Evolutionary conservation across 306 rosid species (phyloP), one percentile per base, ranked within the genome.

Genomic region (Medicago arabica): DNA sequence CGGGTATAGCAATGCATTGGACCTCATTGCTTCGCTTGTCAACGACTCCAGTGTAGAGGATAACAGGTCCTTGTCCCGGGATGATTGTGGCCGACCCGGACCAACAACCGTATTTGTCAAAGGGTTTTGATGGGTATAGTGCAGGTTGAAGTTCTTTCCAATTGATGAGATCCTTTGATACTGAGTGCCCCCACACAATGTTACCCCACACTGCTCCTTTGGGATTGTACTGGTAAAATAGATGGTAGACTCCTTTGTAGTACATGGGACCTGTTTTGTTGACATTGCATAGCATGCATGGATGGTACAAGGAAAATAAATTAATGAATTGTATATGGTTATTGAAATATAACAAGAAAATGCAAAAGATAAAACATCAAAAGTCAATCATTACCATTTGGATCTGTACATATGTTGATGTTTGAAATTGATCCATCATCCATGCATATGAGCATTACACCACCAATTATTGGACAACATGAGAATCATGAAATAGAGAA

Each of bases 121-220:
- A 92, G 25, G 92, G 86, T 77, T 87, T 86, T 1, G 92, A 89
- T 1, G 98, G 96, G 76, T 74, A 78, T 11, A 92, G 68, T 3
- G 93, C 93, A 0, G 85, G 89, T 8, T 84, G 82, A 10, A 95
- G 85, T 13, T 89, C 65, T 60, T 83, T 76, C 98, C 98, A 95
- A 11, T 89, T 90, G 69, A 92, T 83, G 47, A 95, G 63, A 4
- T 95, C 97, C 25, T 59, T 89, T 3, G 98, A 95, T 0, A 95
- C 80, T 1, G 98, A 89, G 81, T 95, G 98, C 3, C 93, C 98
- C 98, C 98, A 92, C 2, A 90, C 96, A 41, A 95, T 92, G 83
- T 95, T 92, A 0, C 97, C 97, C 98, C 98, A 95, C 21, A 90
- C 93, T 0, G 97, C 86, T 10, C 97, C 97, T 67, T 88, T 84